phyloP scores from a whole-genome alignment of 2,329 filamentous ascomycete species.

The Myriosclerotinia scirpicola region DNA sequence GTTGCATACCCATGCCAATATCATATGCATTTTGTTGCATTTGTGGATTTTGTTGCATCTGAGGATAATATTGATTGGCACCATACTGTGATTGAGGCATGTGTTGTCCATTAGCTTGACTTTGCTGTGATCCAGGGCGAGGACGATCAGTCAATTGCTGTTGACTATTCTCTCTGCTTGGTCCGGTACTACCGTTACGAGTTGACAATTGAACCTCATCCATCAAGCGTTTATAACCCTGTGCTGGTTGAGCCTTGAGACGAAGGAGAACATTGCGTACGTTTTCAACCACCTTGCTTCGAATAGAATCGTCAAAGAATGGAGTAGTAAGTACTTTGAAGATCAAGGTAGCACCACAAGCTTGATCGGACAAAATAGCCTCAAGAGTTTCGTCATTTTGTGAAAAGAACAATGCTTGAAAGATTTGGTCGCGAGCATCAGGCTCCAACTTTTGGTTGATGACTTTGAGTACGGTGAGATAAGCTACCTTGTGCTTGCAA shows the following conservation, averaged over 20 bases:
- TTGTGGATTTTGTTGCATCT: conserved; percentile 49
- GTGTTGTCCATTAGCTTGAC: conserved; percentile 49
- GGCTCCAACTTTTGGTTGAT: conserved; percentile 97
- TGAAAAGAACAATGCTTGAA: conserved; percentile 91
- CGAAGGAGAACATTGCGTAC: conserved; percentile 85
- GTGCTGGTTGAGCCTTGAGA: conserved; percentile 89
- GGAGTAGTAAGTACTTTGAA: conserved; percentile 98
- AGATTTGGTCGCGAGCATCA: conserved; percentile 84
- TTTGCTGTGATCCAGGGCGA: conserved; percentile 54
- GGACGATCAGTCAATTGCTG: conserved; percentile 50
- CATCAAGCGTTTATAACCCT: conserved; percentile 98
- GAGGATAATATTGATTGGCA: conserved; percentile 54
- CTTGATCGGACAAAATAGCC: conserved; percentile 85
- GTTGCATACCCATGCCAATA: conserved; percentile 51
- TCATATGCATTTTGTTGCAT: conserved; percentile 51
- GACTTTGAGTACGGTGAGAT: conserved; percentile 94
- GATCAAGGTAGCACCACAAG: conserved; percentile 90
- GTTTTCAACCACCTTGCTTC: conserved; percentile 84
- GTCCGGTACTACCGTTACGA: conserved; percentile 47
- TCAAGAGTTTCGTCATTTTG: conserved; percentile 82
- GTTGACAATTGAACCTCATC: conserved; percentile 92
- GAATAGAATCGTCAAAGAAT: conserved; percentile 92
- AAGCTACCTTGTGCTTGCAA: conserved; percentile 98
- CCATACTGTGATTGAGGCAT: conserved; percentile 45
- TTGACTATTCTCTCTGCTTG: conserved; percentile 40